These are phyloP conservation scores for Puccinia triticina DNA, from an alignment of 1,284 basidiomycete species.

Conservation along the genomic window DNA sequence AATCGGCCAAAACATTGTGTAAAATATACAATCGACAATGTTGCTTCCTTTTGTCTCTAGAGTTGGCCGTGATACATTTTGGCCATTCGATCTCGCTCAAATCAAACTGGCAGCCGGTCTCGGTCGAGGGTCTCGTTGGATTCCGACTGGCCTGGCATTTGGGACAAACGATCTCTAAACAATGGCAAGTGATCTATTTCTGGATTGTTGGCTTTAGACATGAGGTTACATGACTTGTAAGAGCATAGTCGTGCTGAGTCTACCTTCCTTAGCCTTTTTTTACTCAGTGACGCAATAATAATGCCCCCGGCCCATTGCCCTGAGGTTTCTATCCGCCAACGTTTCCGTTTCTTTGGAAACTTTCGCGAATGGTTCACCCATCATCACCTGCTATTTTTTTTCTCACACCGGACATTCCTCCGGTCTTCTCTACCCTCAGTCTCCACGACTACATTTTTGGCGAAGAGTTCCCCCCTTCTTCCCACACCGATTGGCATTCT, in stretches of 20 bases:
- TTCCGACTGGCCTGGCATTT: neutral
- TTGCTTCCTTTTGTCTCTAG: too few relatives aligned
- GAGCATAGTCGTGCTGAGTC: neutral
- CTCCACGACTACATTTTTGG: neutral
- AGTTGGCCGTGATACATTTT: too few relatives aligned
- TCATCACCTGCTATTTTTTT: conserved; percentile 8
- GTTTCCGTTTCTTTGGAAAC: conserved; percentile 17
- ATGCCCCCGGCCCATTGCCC: neutral
- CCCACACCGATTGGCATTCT: neutral
- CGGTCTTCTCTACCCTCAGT: conserved; percentile 13
- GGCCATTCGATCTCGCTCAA: too few relatives aligned
- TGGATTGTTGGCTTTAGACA: neutral
- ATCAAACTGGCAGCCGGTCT: neutral
- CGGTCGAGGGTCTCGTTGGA: too few relatives aligned
- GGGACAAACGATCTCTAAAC: neutral
- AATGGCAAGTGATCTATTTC: neutral
- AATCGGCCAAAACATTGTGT: too few relatives aligned
- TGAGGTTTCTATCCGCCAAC: neutral
- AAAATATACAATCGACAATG: too few relatives aligned
- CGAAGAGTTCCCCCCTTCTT: neutral
- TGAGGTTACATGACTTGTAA: neutral
- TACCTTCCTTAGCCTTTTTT: neutral
- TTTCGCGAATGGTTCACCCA: conserved; percentile 9
- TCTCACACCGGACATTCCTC: conserved; percentile 13
- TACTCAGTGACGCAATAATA: too few relatives aligned